Evolutionary conservation across 2,329 filamentous ascomycete genomes (phyloP), one percentile per base, ranked within the genome.

Genomic region (Trichophyton benhamiae): DNA sequence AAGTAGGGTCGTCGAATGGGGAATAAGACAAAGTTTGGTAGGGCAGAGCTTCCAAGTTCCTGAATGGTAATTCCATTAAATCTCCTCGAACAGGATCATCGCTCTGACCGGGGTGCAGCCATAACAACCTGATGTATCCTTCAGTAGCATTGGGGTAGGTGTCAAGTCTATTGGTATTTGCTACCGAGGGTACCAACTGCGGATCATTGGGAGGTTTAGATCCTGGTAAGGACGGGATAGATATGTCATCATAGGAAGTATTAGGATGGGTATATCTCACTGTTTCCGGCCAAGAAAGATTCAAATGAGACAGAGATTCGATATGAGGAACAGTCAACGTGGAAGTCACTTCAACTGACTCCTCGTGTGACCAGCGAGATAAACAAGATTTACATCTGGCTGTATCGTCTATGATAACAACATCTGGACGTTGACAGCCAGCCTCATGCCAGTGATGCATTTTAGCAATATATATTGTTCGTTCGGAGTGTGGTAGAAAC

Each of bases 1-100:
- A 64, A 15, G 58, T 44, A 38, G 33, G 33, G 33, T 38, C 33
- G 33, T 9, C 33, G 11, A 38, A 38, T 38, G 33, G 33, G 9
- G 33, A 38, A 58, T 62, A 64, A 15, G 60, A 64, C 22, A 62
- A 13, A 17, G 61, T 44, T 53, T 60, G 60, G 17, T 62, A 63
- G 11, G 57, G n/a, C 9, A 48, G 48, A 36, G 36, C 3, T 1
- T 42, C 8, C 11, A 25, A 5, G 30, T 25, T 3, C 33, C 20
- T 55, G 3, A 55, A 36, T 3, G 52, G 33, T 36, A 36, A 22
- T 3, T 36, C 2, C n/a, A 36, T 15, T 36, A 55, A 7, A 20
- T 33, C n/a, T 36, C 52, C 52, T 9, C 33, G 52, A 9, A 55
- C 33, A 5, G 52, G 52, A 9, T 25, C 52, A 20, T 33, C 15